A percentile compares a stretch with the other conserved stretches of the same genome.
Conservation (phyloP, 305 asterid species). For the Fraxinus floribunda region DNA sequence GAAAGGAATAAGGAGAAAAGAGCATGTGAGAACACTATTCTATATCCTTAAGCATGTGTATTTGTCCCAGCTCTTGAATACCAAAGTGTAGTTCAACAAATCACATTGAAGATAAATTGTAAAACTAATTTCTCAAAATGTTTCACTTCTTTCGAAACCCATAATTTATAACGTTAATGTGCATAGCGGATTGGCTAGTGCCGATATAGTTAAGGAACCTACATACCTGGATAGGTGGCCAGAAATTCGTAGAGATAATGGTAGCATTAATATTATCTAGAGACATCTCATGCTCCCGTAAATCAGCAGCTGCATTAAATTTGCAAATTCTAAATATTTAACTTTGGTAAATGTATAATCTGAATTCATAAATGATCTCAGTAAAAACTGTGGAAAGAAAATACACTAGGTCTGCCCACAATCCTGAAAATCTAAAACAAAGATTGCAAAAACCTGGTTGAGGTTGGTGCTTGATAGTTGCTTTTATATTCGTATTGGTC, state of each 20-base stretch:
- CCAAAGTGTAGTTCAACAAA: not conserved
- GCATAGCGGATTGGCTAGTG: not conserved
- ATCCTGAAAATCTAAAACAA: slow-evolving; percentile 16
- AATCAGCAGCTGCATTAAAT: slow-evolving; percentile 45
- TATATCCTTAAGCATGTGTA: not conserved
- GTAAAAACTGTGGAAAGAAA: slow-evolving; percentile 9
- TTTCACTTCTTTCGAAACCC: slow-evolving; percentile 3
- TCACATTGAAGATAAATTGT: not conserved
- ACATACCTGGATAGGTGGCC: slow-evolving; percentile 98
- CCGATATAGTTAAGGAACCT: slow-evolving; percentile 18
- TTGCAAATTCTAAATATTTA: slow-evolving; percentile 20
- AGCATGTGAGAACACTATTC: not conserved
- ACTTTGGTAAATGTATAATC: slow-evolving; percentile 16
- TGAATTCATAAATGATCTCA: slow-evolving; percentile 10
- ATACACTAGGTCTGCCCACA: slow-evolving; percentile 6
- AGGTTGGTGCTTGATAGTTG: slow-evolving; percentile 59
- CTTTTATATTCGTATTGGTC: slow-evolving; percentile 85
- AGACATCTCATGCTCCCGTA: slow-evolving; percentile 53
- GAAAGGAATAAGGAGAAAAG: not conserved
- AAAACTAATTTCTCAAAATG: slow-evolving; percentile 1
- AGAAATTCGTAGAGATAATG: slow-evolving; percentile 86
- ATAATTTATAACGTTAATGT: slow-evolving; percentile 5
- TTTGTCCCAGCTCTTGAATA: not conserved
- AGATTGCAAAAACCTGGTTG: slow-evolving; percentile 48
- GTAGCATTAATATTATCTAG: slow-evolving; percentile 72